Evolutionary conservation across 2,329 filamentous ascomycete genomes (phyloP), one percentile per base, ranked within the genome.

Genomic region (Tolypocladium paradoxum): DNA sequence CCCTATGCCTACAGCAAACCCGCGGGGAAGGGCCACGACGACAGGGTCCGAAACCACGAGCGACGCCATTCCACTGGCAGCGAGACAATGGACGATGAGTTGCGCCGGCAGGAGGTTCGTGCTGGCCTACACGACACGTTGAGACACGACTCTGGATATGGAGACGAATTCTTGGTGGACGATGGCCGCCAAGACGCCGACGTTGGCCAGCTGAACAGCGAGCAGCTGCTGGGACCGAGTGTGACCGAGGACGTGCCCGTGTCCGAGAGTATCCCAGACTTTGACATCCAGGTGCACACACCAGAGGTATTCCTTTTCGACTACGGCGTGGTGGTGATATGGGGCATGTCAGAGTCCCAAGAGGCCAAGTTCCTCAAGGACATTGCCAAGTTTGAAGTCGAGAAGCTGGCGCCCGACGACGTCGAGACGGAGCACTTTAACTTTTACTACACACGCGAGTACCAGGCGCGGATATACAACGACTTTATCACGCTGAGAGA

Each of bases 401-500:
- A 96, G 66, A 96, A 96, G 68, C 78, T 97, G 49, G 84, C 84
- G 29, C 82, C 86, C 12, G 91, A 95, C 64, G 90, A 96, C 61
- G 85, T 96, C 33, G 92, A 99, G 72, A 89, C 90, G 48, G 93
- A 99, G 70, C 90, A 92, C 64, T 99, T 99, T 78, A 99, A 99
- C 69, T 99, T 97, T 70, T 99, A 99, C 75, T 97, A 99, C 73
- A 97, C 93, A 3, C 82, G 88, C 63, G 92, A 97, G 67, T 99
- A 99, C 68, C 95, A 99, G 71, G 90, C 93, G 24, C 86, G 93
- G 50, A 99, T 99, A 69, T 99, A 99, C 79, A 99, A 99, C 70
- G 93, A 99, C 71, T 99, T 99, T 64, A 99, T 99, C 70, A 93
- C 89, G 2, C 72, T 99, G 56, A 81, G 91, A 49, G 92, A 97